These are phyloP conservation scores for Saccharomyces hybrid DNA, from an alignment of 1,139 yeast species.

Conservation along the genomic window DNA sequence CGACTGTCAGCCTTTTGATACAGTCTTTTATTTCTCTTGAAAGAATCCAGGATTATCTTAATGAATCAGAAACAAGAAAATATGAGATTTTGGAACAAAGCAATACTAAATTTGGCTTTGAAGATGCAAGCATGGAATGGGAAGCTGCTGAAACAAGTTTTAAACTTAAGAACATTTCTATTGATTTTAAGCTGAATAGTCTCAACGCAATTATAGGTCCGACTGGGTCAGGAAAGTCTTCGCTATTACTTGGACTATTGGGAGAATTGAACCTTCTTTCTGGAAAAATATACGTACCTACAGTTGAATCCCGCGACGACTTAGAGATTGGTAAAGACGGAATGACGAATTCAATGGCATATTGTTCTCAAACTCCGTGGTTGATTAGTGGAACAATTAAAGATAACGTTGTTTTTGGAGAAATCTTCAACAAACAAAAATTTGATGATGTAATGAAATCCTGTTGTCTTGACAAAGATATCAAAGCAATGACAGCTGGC, in stretches of 20 bases:
- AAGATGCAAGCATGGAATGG: constrained; percentile 74
- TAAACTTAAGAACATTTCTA: constrained; percentile 63
- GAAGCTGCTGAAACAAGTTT: constrained; percentile 70
- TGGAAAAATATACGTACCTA: constrained; percentile 78
- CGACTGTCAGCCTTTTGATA: constrained; percentile 74
- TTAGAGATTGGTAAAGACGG: constrained; percentile 71
- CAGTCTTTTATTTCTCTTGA: constrained; percentile 86
- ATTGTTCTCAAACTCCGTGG: constrained; percentile 96
- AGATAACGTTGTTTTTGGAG: constrained; percentile 73
- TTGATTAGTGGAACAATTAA: constrained; percentile 78
- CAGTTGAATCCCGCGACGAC: constrained; percentile 63
- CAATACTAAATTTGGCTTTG: constrained; percentile 58
- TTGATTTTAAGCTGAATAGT: constrained; percentile 63
- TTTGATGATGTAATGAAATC: constrained; percentile 76
- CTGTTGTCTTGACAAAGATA: constrained; percentile 76
- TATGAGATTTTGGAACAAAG: constrained; percentile 59
- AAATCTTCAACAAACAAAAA: constrained; percentile 64
- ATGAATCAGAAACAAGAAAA: constrained; percentile 73
- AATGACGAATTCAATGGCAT: constrained; percentile 83
- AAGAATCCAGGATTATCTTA: constrained; percentile 72
- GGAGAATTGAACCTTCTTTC: constrained; percentile 81
- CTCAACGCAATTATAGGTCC: constrained; percentile 85
- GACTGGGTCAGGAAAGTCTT: constrained; percentile 93
- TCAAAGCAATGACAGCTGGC: constrained; percentile 64
- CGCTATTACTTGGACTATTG: constrained; percentile 75